These are phyloP conservation scores for Samsoniella hepiali DNA, from an alignment of 2,329 filamentous ascomycete species.

Conservation along the genomic window DNA sequence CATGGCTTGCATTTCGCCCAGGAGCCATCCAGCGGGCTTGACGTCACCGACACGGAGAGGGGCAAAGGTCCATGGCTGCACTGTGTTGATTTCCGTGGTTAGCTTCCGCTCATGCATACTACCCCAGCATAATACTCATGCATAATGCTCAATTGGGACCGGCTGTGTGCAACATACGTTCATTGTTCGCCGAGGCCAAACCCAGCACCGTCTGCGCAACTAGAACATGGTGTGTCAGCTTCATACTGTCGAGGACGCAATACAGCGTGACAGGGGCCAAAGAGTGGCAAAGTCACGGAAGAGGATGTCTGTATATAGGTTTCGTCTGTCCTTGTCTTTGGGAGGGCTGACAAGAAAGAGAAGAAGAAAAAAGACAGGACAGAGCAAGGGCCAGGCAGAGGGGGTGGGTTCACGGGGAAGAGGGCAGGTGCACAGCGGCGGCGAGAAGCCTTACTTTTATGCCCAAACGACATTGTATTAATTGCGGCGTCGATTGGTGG, in stretches of 20 bases:
- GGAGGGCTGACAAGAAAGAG: background rate
- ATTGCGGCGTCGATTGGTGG: background rate
- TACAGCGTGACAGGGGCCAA: background rate
- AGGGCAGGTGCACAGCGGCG: constrained; percentile 11
- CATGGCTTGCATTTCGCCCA: constrained; percentile 46
- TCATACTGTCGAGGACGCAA: constrained; percentile 7
- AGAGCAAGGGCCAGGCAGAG: background rate
- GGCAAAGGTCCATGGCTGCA: constrained; percentile 17
- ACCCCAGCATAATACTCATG: too few species aligned
- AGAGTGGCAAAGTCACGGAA: background rate
- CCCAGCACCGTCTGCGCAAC: constrained; percentile 17
- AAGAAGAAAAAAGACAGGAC: background rate
- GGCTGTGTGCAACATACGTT: constrained; percentile 7
- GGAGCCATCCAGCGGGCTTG: constrained; percentile 50
- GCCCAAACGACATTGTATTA: constrained; percentile 5
- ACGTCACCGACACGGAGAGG: constrained; percentile 46
- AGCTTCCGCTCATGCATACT: background rate
- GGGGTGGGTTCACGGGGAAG: background rate
- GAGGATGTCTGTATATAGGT: background rate
- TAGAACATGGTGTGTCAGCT: constrained; percentile 9
- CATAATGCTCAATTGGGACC: background rate
- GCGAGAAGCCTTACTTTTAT: constrained; percentile 18
- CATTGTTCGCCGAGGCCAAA: background rate
- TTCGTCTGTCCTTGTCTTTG: background rate
- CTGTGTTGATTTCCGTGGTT: background rate